Conservation (phyloP, 2,329 filamentous ascomycete species). For the Aureobasidium sp. region DNA sequence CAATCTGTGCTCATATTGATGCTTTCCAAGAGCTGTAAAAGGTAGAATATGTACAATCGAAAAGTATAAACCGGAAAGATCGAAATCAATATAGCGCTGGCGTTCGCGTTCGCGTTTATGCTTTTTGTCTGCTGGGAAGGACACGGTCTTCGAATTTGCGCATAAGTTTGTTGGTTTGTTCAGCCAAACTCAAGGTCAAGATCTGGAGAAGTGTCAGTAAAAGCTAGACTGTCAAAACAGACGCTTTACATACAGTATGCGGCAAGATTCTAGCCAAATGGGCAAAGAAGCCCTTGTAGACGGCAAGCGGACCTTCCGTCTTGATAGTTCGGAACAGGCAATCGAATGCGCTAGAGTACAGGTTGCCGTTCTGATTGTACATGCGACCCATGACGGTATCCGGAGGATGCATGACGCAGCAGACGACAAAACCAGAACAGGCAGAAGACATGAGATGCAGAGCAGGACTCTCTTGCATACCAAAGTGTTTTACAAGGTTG, state of each 20-base stretch:
- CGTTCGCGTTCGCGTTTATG: background rate
- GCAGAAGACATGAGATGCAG: constrained; percentile 85
- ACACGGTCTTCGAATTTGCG: constrained; percentile 63
- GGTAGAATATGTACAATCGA: background rate
- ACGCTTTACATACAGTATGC: constrained; percentile 58
- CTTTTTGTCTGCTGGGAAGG: constrained; percentile 22
- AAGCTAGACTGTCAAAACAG: background rate
- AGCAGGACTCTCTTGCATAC: constrained; percentile 83
- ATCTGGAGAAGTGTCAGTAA: constrained; percentile 46
- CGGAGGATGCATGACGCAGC: constrained; percentile 96
- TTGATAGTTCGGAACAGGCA: constrained; percentile 84
- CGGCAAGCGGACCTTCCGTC: constrained; percentile 83
- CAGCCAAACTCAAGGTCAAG: constrained; percentile 82
- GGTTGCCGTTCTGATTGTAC: constrained; percentile 97
- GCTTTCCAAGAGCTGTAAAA: background rate
- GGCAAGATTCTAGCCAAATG: constrained; percentile 91
- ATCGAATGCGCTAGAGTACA: constrained; percentile 91
- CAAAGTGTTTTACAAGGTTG: constrained; percentile 69
- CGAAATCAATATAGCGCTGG: too few relatives aligned
- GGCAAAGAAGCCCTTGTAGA: constrained; percentile 97
- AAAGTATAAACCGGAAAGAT: background rate
- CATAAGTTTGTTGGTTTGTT: constrained; percentile 94
- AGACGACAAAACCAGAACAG: constrained; percentile 89
- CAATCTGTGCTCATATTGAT: background rate
- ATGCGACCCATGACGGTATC: constrained; percentile 98